Evolutionary conservation across 164 flowering plant genomes (phyloP), one percentile per base, ranked within the genome.

Genomic region (Echeveria elegans): DNA sequence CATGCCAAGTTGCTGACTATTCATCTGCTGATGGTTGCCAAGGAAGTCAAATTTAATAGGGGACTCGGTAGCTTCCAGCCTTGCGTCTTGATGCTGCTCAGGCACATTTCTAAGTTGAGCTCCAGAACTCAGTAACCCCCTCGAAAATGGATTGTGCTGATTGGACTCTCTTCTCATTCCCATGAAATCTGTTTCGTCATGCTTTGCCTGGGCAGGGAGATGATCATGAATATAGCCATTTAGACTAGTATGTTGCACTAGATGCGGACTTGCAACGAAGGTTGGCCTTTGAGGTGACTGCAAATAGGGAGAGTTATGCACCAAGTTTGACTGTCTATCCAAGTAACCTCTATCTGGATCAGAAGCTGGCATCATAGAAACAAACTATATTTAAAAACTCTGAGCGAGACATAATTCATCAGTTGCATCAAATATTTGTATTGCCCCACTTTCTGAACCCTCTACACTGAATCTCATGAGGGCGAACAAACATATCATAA

Each of bases 11-110:
- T 81, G 79, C 68, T 73, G 84, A 50, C 74, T 70, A 69, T 38
- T 76, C 78, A 81, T 68, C 66, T 79, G 84, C 63, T 80, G 87
- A 29, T 78, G 85, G 66, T 78, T 75, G 48, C 84, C 82, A 61
- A 82, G 79, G 65, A 81, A 78, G 73, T 84, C 82, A 73, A 76
- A 80, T 76, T 77, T 76, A 14, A 74, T 74, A 31, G 81, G 79
- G 69, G 88, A 69, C 60, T 76, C 82, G 37, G 70, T 66, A 69
- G 74, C 45, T 62, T 77, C 86, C 56, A 74, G 70, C 68, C 79
- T 75, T 10, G n/a, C 68, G 73, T 72, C 75, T 40, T 69, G 77
- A 69, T 69, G 63, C 52, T 74, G 74, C 7, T 84, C 85, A 63
- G 73, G 68, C 68, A 68, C 84, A 79, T 75, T 78, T 69, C 80